These are phyloP conservation scores for Hypoxylon subgilvum DNA, from an alignment of 495 filamentous ascomycete species.

Conservation along the genomic window DNA sequence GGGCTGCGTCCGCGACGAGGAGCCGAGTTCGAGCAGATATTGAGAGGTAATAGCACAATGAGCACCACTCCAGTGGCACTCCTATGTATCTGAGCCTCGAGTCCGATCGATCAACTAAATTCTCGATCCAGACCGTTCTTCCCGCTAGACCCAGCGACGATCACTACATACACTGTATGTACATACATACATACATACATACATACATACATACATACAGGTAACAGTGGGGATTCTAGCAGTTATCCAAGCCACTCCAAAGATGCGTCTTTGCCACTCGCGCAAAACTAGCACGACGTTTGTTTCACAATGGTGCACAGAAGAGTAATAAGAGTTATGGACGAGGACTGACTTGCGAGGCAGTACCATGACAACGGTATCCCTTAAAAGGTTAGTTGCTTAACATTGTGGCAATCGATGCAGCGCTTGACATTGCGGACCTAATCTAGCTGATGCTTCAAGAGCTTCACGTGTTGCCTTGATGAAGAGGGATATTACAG, in stretches of 20 bases:
- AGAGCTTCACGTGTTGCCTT: constrained; percentile 20
- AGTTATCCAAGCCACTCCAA: background rate
- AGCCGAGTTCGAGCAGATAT: too few relatives aligned
- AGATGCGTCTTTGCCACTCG: constrained; percentile 22
- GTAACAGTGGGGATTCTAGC: background rate
- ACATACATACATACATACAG: too few relatives aligned
- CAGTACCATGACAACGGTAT: constrained; percentile 15
- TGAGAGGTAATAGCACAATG: background rate
- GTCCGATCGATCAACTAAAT: constrained; percentile 33
- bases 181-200: too few relatives aligned
- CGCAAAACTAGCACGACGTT: constrained; percentile 17
- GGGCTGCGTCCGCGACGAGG: too few relatives aligned
- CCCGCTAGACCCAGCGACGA: constrained; percentile 33
- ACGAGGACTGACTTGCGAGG: background rate
- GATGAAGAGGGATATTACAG: background rate
- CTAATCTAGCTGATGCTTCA: constrained; percentile 22
- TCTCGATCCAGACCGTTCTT: constrained; percentile 35
- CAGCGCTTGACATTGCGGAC: constrained; percentile 16
- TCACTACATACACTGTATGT: too few relatives aligned
- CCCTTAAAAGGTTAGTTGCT: constrained; percentile 8
- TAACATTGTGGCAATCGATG: constrained; percentile 1
- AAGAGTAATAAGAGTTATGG: constrained; percentile 16
- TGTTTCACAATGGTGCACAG: constrained; percentile 24
- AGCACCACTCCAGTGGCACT: too few relatives aligned
- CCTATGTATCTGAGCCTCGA: background rate